phyloP scores from a whole-genome alignment of 2,329 filamentous ascomycete species.

The Penicillium italicum region DNA sequence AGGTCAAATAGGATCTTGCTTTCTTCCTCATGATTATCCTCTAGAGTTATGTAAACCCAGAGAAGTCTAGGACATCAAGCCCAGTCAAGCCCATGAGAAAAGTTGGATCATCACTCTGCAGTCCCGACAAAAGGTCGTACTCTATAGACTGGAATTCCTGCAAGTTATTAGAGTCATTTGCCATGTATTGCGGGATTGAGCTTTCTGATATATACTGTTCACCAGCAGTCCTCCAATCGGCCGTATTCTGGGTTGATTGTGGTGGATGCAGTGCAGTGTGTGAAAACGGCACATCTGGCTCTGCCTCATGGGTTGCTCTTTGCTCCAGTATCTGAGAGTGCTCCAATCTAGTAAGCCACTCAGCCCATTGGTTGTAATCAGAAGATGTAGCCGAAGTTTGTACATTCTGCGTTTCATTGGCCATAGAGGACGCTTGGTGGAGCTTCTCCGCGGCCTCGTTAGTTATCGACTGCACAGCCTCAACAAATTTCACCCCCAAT shows the following conservation, averaged over 20 bases:
- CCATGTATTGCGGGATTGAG: neutral
- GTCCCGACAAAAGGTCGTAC: constrained; percentile 4
- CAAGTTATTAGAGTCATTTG: neutral
- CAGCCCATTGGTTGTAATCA: constrained; percentile 10
- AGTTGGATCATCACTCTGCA: constrained; percentile 24
- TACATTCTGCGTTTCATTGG: neutral
- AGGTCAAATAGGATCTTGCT: no score
- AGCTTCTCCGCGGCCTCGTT: constrained; percentile 22
- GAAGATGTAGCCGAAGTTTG: neutral
- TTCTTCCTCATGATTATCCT: no score
- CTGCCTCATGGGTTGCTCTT: no score
- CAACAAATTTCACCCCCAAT: constrained; percentile 28
- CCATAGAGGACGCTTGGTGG: neutral
- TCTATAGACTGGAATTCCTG: neutral
- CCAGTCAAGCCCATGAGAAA: constrained; percentile 31
- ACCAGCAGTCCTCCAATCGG: neutral
- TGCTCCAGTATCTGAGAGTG: neutral
- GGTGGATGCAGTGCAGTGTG: neutral
- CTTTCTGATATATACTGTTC: neutral
- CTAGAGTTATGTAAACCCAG: constrained; percentile 8
- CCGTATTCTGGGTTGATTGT: neutral
- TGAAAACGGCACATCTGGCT: neutral
- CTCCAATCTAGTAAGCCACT: constrained; percentile 10
- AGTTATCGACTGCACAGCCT: constrained; percentile 26
- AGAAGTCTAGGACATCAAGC: constrained; percentile 25